Evolutionary conservation across 306 rosid species (phyloP).

Genomic region (Cucumis sativus): DNA sequence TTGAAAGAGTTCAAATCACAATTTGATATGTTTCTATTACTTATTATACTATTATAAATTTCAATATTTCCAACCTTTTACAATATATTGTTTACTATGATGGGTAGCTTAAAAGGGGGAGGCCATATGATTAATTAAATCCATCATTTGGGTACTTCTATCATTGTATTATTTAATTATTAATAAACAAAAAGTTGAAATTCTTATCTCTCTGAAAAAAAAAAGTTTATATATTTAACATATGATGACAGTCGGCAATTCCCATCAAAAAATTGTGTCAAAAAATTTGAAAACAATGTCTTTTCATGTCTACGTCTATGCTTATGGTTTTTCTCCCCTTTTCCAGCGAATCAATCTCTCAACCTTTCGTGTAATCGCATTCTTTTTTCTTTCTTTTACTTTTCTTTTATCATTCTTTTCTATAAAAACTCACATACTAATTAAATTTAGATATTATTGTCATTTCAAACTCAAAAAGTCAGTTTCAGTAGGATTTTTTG

Average conservation of each 20-base stretch:
- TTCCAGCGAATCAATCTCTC: conserved; percentile 2
- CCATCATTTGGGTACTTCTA: not conserved
- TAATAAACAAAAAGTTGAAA: not conserved
- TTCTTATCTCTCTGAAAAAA: too few species aligned
- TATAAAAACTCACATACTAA: too few species aligned
- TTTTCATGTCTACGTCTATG: not conserved
- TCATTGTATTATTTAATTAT: too few species aligned
- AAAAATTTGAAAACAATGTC: not conserved
- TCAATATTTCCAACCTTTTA: not conserved
- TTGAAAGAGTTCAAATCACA: not conserved
- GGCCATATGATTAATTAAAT: not conserved
- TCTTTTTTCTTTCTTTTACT: not conserved
- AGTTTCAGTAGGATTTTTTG: too few species aligned
- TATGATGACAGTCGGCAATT: not conserved
- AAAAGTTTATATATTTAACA: not conserved
- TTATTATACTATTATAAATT: not conserved
- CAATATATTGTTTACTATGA: too few species aligned
- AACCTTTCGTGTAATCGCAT: conserved; percentile 1
- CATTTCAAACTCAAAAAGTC: too few species aligned
- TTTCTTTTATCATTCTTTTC: not conserved
- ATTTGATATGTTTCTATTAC: not conserved
- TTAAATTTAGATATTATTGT: not conserved
- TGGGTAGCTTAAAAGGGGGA: not conserved
- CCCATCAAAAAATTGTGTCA: not conserved
- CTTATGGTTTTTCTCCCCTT: not conserved